Base-by-base conservation (phyloP, 805 yeast species). In the Jamesozyma lodderae region DNA sequence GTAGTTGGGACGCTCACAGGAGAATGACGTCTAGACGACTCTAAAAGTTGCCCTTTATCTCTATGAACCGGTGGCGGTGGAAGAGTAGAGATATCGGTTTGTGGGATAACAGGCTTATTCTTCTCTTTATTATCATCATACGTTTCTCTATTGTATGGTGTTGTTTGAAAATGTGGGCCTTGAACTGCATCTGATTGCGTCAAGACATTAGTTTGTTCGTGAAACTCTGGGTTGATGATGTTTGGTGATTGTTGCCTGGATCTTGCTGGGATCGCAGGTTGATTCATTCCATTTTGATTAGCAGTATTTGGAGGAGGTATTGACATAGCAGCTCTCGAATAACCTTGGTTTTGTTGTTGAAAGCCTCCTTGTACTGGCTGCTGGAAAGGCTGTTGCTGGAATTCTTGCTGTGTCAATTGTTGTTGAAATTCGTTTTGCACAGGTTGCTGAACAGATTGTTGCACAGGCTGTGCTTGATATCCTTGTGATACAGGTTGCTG, bases 61-160 rank as follows among this genome's bases (percentile, higher is more conserved):
- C 42, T 49, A 38, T 53, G 63, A 5, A 47, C 43, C 6, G 63
- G 63, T 2, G 63, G 63, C 8, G 60, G 55, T 6, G 59, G 53
- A 16, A 57, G 30, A 7, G 35, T 25, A 4, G 42, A 24, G 1
- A 48, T 23, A 36, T 51, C 60, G 1, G 45, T 35, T n/a, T 35
- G 28, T 3, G 46, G 39, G 4, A 51, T 37, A 3, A 37, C 39
- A 0, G 46, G 31, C 34, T 36, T 43, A 24, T 28, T 37, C 9
- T 33, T 31, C 11, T 38, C 38, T 31, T 25, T 41, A 19, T 42
- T 37, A 28, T 46, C 48, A 13, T 41, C 46, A 24, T 38, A 36
- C 9, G 41, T 43, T 9, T 35, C 46, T 35, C 33, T 33, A 28
- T 44, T 37, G 34, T 47, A 52, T 8, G 59, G 59, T 23, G 41